Percentiles rank a stretch among this genome's conserved stretches.
These are phyloP conservation scores for Blastomyces gilchristii DNA, from an alignment of 2,329 filamentous ascomycete species.

Conservation along the genomic window DNA sequence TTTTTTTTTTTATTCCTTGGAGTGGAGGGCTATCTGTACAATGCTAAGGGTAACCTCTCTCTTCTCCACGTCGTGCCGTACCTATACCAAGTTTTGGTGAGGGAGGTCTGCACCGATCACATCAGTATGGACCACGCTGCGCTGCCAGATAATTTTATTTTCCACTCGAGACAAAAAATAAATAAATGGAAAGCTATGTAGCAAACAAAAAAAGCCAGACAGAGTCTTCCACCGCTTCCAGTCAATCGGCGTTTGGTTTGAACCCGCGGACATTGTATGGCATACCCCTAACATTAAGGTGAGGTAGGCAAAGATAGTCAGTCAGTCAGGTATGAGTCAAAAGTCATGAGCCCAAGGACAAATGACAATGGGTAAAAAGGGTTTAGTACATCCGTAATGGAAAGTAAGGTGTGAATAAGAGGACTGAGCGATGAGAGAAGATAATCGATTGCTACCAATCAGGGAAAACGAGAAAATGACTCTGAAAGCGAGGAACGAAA, in stretches of 20 bases:
- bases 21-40: no score
- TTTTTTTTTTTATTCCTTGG: no score
- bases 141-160: not conserved
- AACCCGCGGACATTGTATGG: not conserved
- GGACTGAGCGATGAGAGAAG: not conserved
- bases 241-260: not conserved
- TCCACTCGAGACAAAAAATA: not conserved
- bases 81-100: no score
- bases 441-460: no score
- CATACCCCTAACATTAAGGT: not conserved
- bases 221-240: not conserved
- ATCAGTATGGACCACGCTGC: no score
- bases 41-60: no score
- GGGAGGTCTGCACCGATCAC: no score
- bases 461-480: not conserved
- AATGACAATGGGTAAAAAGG: not conserved
- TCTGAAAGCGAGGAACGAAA: not conserved
- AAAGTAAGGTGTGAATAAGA: not conserved
- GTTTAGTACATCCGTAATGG: not conserved
- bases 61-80: no score
- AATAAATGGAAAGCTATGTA: not conserved
- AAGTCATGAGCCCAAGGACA: not conserved
- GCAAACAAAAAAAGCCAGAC: not conserved
- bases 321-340: no score
- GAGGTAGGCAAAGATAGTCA: not conserved